Conservation (phyloP, 1,139 yeast species). For the Zygosaccharomyces sapae region DNA sequence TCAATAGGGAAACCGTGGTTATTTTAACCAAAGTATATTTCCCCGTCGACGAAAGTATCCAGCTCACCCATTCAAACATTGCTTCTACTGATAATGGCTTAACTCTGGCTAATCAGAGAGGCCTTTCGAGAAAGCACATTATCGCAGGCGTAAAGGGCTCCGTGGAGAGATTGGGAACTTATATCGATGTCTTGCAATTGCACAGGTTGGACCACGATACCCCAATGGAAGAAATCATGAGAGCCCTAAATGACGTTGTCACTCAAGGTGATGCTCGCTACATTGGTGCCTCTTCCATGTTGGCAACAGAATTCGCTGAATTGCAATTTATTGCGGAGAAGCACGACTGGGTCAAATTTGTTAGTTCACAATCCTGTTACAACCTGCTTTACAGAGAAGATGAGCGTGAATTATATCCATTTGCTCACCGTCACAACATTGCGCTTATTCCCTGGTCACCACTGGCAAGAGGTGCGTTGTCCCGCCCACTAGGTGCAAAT, state of each 20-base stretch:
- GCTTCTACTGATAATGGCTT: conserved; percentile 14
- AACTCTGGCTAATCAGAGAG: conserved; percentile 34
- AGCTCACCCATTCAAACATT: background rate
- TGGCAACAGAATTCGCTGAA: conserved; percentile 44
- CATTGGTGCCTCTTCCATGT: conserved; percentile 51
- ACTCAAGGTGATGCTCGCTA: conserved; percentile 43
- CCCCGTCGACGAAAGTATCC: conserved; percentile 27
- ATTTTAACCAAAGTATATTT: conserved; percentile 40
- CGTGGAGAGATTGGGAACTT: conserved; percentile 46
- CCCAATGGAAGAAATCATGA: conserved; percentile 47
- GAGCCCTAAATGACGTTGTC: conserved; percentile 46
- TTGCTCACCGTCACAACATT: conserved; percentile 36
- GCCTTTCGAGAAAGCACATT: conserved; percentile 48
- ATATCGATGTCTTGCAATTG: conserved; percentile 48
- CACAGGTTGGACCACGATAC: conserved; percentile 44
- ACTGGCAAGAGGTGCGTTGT: conserved; percentile 46
- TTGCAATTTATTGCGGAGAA: conserved; percentile 45
- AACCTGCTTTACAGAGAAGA: conserved; percentile 50
- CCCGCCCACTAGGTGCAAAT: conserved; percentile 39
- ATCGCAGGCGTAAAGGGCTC: conserved; percentile 45
- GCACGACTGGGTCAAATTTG: conserved; percentile 45
- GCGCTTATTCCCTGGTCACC: conserved; percentile 54
- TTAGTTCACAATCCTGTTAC: conserved; percentile 49
- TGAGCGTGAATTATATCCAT: conserved; percentile 49
- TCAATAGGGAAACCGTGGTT: conserved; percentile 41